Evolutionary conservation across 352 stramenopile genomes (phyloP).

Genomic region (Phytophthora sansomeana): DNA sequence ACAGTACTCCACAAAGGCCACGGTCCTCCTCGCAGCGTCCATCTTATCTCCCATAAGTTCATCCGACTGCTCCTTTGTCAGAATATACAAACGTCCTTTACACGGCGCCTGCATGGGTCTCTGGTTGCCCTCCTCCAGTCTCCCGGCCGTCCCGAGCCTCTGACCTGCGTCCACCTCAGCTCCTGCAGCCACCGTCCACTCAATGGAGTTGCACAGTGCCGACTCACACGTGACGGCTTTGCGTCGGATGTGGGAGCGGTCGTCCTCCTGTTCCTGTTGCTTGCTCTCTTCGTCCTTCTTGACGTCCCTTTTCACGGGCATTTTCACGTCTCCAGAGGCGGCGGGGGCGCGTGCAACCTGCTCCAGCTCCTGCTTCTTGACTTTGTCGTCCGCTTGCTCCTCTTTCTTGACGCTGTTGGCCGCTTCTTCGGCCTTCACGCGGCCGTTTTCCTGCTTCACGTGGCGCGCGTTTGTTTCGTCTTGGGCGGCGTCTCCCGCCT

Average conservation of each 20-base stretch:
- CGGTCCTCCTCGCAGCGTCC: conserved; percentile 16
- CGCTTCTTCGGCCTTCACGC: conserved; percentile 24
- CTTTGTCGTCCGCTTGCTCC: conserved; percentile 11
- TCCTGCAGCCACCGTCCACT: conserved; percentile 59
- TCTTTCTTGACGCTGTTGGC: conserved; percentile 32
- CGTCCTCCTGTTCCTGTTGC: conserved; percentile 22
- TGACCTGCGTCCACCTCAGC: conserved; percentile 65
- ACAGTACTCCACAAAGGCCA: conserved; percentile 82
- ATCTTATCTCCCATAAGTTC: conserved; percentile 27
- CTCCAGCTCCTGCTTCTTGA: conserved; percentile 36
- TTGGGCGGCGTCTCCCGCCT: background rate
- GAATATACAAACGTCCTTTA: conserved; percentile 83
- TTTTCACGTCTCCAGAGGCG: conserved; percentile 14
- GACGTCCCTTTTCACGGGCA: conserved; percentile 12
- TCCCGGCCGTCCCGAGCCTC: conserved; percentile 56
- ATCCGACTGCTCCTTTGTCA: conserved; percentile 34
- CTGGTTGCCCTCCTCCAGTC: conserved; percentile 68
- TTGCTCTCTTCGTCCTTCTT: conserved; percentile 34
- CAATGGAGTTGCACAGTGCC: conserved; percentile 44
- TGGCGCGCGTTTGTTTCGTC: conserved; percentile 8
- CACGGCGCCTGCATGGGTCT: conserved; percentile 85
- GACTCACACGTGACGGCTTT: conserved; percentile 53
- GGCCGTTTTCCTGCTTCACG: conserved; percentile 30
- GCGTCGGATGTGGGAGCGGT: conserved; percentile 64
- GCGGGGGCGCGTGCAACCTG: background rate